Evolutionary conservation across 1,284 basidiomycete species (phyloP).

Genomic region (Fereydounia khargensis): DNA sequence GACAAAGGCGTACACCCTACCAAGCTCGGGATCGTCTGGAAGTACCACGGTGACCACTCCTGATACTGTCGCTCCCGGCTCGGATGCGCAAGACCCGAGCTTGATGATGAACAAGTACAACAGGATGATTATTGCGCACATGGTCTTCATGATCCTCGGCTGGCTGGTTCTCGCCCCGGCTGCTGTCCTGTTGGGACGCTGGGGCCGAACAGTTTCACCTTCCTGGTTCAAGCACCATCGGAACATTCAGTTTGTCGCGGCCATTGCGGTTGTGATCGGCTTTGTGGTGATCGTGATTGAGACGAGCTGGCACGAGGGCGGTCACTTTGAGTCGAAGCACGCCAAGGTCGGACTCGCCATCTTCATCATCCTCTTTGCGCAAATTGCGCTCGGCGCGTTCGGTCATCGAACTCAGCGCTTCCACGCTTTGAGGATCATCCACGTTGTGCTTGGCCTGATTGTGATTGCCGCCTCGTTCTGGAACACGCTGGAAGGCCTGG

Average conservation of each 20-base stretch:
- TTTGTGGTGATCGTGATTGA: conserved; percentile 64
- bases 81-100: background rate
- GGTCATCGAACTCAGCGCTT: conserved; percentile 61
- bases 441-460: conserved; percentile 31
- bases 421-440: conserved; percentile 24
- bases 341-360: conserved; percentile 66
- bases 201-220: conserved; percentile 63
- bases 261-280: conserved; percentile 63
- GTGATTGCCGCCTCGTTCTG: conserved; percentile 21
- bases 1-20: conserved; percentile 31
- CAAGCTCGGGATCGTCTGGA: no score
- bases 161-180: conserved; percentile 66
- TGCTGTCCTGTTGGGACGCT: conserved; percentile 66
- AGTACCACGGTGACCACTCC: no score
- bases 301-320: conserved; percentile 3
- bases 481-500: conserved; percentile 27
- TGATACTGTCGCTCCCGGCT: no score
- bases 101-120: conserved; percentile 18
- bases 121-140: conserved; percentile 34
- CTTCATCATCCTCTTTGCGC: conserved; percentile 66
- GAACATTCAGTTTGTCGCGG: conserved; percentile 61
- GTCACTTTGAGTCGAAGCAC: conserved; percentile 17
- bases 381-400: conserved; percentile 64
- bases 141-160: conserved; percentile 59
- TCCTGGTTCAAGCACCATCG: conserved; percentile 66